phyloP scores from a whole-genome alignment of 805 yeast species.

The Phaffomyces thermotolerans region DNA sequence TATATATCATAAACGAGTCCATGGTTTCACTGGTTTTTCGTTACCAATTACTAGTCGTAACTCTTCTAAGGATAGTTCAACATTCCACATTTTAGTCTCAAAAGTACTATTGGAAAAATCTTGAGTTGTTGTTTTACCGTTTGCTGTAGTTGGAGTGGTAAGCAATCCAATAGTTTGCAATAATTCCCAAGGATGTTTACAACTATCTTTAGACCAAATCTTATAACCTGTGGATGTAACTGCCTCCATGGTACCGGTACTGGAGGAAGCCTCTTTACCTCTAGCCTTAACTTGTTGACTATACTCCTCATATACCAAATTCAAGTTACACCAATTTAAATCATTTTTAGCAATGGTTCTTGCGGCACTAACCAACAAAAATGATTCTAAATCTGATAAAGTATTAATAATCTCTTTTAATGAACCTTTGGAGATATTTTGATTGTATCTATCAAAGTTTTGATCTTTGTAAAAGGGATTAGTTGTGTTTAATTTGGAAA shows the following conservation, averaged over 20 bases:
- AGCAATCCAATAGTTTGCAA: slow-evolving; percentile 27
- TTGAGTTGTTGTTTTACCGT: slow-evolving; percentile 2
- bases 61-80: slow-evolving; percentile 23
- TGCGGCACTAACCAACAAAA: slow-evolving; percentile 67
- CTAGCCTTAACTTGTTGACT: slow-evolving; percentile 39
- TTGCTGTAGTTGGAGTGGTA: slow-evolving; percentile 9
- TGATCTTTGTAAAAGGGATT: slow-evolving; percentile 22
- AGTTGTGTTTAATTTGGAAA: slow-evolving; percentile 27
- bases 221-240: slow-evolving; percentile 33
- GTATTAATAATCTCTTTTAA: slow-evolving; percentile 24
- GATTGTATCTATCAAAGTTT: slow-evolving; percentile 21
- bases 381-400: slow-evolving; percentile 65
- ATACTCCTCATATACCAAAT: slow-evolving; percentile 73
- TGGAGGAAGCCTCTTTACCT: slow-evolving; percentile 29
- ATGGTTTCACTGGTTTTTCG: slow-evolving; percentile 15
- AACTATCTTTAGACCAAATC: slow-evolving; percentile 52
- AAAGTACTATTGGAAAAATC: slow-evolving; percentile 14
- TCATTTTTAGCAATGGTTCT: slow-evolving; percentile 57
- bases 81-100: slow-evolving; percentile 23
- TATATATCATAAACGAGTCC: slow-evolving; percentile 19
- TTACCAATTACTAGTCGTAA: slow-evolving; percentile 13
- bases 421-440: slow-evolving; percentile 24
- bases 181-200: slow-evolving; percentile 70
- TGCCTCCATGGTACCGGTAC: slow-evolving; percentile 16
- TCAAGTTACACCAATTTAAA: slow-evolving; percentile 60